These are phyloP conservation scores for Alternaria arbusti DNA, from an alignment of 2,329 filamentous ascomycete genomes.

Conservation along the genomic window DNA sequence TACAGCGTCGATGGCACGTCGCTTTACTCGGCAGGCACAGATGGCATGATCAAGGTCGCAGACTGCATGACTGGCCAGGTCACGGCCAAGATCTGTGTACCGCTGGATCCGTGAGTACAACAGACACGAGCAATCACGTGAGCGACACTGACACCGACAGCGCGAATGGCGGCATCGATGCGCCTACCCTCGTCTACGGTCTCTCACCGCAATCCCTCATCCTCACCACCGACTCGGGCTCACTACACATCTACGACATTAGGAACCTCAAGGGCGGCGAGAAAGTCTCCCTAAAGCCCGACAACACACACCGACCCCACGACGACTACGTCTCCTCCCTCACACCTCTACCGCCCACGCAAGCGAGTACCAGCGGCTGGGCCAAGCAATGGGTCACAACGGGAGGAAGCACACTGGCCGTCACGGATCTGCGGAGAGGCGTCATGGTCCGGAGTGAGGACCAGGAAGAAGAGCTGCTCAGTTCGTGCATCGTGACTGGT, in stretches of 20 bases:
- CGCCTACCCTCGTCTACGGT: conserved; percentile 80
- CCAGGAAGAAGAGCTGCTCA: conserved; percentile 92
- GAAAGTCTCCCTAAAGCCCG: conserved; percentile 61
- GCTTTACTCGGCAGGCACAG: conserved; percentile 66
- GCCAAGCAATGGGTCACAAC: conserved; percentile 96
- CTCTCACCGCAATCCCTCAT: conserved; percentile 88
- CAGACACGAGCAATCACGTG: background rate
- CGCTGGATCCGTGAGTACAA: conserved; percentile 52
- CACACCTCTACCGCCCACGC: conserved; percentile 78
- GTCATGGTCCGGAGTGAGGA: conserved; percentile 90
- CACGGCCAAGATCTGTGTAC: conserved; percentile 80
- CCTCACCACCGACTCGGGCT: conserved; percentile 87
- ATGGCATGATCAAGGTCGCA: conserved; percentile 68
- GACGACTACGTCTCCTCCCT: conserved; percentile 92
- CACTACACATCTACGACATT: conserved; percentile 86
- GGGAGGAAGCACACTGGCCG: conserved; percentile 86
- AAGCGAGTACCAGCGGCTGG: conserved; percentile 83
- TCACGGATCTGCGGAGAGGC: conserved; percentile 86
- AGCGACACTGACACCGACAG: conserved; percentile 33
- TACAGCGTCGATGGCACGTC: conserved; percentile 80
- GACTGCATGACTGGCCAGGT: conserved; percentile 69
- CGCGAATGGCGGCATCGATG: conserved; percentile 62
- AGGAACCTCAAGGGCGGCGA: conserved; percentile 59
- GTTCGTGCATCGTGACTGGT: conserved; percentile 77
- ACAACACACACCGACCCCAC: conserved; percentile 84